Conservation (phyloP, 2,329 filamentous ascomycete genomes). For the Claviceps africana region DNA sequence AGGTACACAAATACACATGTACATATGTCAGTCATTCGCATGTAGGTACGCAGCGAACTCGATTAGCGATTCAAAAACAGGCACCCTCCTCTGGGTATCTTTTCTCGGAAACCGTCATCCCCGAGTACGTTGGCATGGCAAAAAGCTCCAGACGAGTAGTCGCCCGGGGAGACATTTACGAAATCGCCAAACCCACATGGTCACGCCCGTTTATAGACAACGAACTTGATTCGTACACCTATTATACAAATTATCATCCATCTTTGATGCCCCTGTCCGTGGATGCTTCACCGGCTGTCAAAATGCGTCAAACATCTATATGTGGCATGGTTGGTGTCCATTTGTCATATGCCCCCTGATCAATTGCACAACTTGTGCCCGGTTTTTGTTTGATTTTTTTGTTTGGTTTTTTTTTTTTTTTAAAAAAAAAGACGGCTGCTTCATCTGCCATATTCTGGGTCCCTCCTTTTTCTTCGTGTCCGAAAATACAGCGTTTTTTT, state of each 20-base stretch:
- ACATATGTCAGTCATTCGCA: too few species aligned
- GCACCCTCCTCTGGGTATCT: too few species aligned
- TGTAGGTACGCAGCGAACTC: too few species aligned
- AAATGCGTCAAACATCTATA: conserved; percentile 3
- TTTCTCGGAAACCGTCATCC: too few species aligned
- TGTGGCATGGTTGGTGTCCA: not conserved
- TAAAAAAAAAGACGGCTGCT: not conserved
- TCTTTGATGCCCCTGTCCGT: not conserved
- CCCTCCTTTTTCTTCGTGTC: not conserved
- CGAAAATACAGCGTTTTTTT: not conserved
- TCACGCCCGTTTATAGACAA: too few species aligned
- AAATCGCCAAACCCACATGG: not conserved
- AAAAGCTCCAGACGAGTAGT: too few species aligned
- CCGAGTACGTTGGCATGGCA: too few species aligned
- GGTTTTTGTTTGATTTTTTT: too few species aligned
- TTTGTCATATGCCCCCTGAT: not conserved
- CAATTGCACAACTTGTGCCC: not conserved
- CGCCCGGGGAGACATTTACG: too few species aligned
- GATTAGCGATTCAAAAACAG: too few species aligned
- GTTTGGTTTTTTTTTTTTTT: too few species aligned
- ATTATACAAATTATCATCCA: conserved; percentile 3
- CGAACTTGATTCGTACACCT: conserved; percentile 4
- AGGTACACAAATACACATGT: not conserved
- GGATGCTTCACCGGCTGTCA: not conserved
- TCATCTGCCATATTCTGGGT: not conserved